Conservation (phyloP, 345 rosid genomes). For the Syzygium jambos region DNA sequence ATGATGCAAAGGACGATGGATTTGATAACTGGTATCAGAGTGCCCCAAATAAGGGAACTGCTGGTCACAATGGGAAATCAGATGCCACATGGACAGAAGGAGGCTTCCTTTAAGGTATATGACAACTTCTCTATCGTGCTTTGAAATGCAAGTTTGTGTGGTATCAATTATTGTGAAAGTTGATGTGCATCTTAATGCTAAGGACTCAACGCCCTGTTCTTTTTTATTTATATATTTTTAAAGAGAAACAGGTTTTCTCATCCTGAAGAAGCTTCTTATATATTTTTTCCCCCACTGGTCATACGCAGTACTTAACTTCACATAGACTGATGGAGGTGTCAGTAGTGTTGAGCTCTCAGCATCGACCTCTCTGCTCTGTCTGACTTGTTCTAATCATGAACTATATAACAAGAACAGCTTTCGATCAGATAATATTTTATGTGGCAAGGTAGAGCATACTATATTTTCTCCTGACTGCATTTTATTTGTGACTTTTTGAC, state of each 20-base stretch:
- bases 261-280: neutral
- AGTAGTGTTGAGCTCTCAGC: neutral
- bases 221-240: neutral
- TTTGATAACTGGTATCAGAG: constrained; percentile 48
- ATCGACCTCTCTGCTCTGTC: neutral
- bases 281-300: neutral
- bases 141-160: neutral
- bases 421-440: neutral
- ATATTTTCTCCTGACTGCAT: neutral
- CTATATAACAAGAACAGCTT: neutral
- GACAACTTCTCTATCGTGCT: neutral
- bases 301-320: neutral
- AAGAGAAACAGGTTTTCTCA: neutral
- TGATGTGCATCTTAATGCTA: neutral
- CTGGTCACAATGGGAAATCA: constrained; percentile 55
- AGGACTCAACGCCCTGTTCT: neutral
- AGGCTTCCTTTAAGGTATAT: constrained; percentile 55
- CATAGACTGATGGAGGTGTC: neutral
- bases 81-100: constrained; percentile 83
- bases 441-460: neutral
- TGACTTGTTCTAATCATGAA: neutral
- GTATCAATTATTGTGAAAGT: neutral
- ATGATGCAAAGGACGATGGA: constrained; percentile 75
- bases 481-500: neutral
- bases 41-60: constrained; percentile 36